phyloP scores from a whole-genome alignment of 163 green algal species.

The Botryococcus braunii region DNA sequence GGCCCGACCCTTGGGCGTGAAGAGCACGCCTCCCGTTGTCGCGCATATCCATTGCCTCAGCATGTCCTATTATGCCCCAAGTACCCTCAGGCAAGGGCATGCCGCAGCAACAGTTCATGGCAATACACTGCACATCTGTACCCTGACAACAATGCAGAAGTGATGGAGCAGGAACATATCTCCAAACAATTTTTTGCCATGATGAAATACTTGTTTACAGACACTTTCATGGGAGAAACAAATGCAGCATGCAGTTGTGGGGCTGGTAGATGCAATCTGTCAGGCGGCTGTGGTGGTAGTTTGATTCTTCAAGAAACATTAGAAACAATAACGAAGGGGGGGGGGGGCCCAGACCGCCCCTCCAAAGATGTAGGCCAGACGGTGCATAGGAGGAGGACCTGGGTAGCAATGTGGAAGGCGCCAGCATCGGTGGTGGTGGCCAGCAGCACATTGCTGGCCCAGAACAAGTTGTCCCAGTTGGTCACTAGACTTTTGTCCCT shows the following conservation, averaged over 20 bases:
- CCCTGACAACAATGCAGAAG: not conserved
- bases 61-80: conserved; percentile 23
- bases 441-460: conserved; percentile 44
- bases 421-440: conserved; percentile 33
- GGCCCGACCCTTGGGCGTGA: conserved; percentile 20
- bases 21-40: conserved; percentile 10
- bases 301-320: no score
- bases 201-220: no score
- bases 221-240: no score
- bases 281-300: no score
- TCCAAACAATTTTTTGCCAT: no score
- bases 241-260: no score
- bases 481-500: conserved; percentile 9
- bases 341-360: no score
- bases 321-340: no score
- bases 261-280: no score
- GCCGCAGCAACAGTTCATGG: not conserved
- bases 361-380: no score
- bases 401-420: conserved; percentile 27
- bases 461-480: conserved; percentile 59
- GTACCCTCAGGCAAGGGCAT: not conserved
- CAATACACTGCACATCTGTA: not conserved
- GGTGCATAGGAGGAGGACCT: no score
- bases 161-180: no score
- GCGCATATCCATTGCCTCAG: conserved; percentile 48